phyloP scores from a whole-genome alignment of 2,329 filamentous ascomycete species.

The Aschersonia sp. region DNA sequence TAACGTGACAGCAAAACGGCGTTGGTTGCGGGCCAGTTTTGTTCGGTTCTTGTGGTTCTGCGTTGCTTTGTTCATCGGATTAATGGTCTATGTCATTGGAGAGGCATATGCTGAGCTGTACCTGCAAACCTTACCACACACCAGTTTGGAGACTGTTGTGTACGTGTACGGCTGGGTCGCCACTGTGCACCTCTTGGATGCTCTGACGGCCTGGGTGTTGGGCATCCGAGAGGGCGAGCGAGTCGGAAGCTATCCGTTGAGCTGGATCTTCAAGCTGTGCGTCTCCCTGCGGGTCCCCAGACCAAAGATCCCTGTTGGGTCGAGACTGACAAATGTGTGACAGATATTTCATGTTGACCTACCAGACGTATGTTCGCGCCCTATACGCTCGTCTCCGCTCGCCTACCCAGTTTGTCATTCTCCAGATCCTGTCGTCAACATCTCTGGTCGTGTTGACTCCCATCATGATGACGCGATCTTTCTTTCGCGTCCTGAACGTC shows the following conservation, averaged over 20 bases:
- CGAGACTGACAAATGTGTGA: constrained; percentile 1
- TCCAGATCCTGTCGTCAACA: constrained; percentile 49
- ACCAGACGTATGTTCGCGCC: constrained; percentile 57
- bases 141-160: constrained; percentile 50
- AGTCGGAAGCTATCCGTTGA: constrained; percentile 55
- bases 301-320: not conserved
- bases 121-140: constrained; percentile 50
- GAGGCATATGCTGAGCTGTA: constrained; percentile 59
- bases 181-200: constrained; percentile 51
- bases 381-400: constrained; percentile 54
- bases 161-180: constrained; percentile 60
- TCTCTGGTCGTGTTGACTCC: constrained; percentile 49
- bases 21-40: constrained; percentile 52
- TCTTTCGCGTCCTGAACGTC: constrained; percentile 39
- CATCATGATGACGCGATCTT: constrained; percentile 44
- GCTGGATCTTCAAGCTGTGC: constrained; percentile 57
- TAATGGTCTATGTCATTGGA: constrained; percentile 53
- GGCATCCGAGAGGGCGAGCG: constrained; percentile 51
- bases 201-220: constrained; percentile 51
- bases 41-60: constrained; percentile 59
- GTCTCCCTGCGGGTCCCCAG: constrained; percentile 10
- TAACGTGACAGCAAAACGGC: constrained; percentile 24
- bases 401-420: constrained; percentile 48
- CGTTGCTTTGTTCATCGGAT: constrained; percentile 43
- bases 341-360: constrained; percentile 54